Base-by-base conservation (phyloP, 495 filamentous ascomycete genomes). In the Penicillium taxi region DNA sequence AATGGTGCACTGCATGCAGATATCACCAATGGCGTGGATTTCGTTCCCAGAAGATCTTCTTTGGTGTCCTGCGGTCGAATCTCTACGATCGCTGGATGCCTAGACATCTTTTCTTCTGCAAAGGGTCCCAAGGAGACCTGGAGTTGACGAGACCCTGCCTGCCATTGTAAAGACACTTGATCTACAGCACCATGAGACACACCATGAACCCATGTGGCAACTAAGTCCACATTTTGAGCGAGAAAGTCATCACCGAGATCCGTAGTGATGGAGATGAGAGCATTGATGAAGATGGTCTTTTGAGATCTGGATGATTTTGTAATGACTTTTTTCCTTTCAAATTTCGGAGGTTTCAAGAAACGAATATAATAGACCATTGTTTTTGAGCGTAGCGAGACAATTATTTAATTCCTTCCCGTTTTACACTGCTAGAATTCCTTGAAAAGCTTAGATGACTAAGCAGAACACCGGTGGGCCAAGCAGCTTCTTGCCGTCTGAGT, bases 201-300 rank as follows among this genome's bases (percentile, higher is more conserved):
- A 28, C 53, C 31, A 15, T 56, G 44, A 6, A 46, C 47, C 42
- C 52, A 52, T 26, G 68, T 68, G 26, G 67, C 62, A 3, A 65
- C 45, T 32, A 95, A 55, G 16, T 69, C 67, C 23, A 74, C 56
- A 49, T 81, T 72, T n/a, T 75, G 61, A 14, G 69, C 67, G n/a
- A 88, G 74, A 54, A 91, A 93, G 1, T 73, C 70, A 56, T 98
- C 90, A 2, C 90, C 88, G 6, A 98, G 66, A 52, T 98, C 91
- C 24, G 89, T 91, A 25, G 86, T 86, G 55, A 98, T 78, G 33
- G 86, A 87, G 37, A 96, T 65, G 14, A 86, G 53, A 21, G 79
- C 66, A 19, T 63, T 65, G 9, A 72, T 52, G 21, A 51, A 48
- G 33, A 47, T 12, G 30, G 54, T 35, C 59, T 70, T 54, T 30